Conservation (phyloP, 2,329 filamentous ascomycete species). For the Ramichloridium luteum region DNA sequence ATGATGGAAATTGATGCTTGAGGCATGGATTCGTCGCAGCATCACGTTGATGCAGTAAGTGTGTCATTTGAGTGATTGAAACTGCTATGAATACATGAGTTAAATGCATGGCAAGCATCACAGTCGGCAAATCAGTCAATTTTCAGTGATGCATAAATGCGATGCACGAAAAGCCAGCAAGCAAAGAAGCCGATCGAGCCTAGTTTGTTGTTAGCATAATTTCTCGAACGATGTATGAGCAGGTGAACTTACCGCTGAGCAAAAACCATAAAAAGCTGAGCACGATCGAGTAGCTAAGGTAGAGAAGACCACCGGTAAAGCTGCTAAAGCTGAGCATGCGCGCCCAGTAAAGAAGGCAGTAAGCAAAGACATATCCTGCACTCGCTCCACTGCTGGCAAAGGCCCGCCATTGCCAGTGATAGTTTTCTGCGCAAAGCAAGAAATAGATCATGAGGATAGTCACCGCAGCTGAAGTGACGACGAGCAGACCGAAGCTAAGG, state of each 20-base stretch:
- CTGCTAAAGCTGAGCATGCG: slow-evolving; percentile 78
- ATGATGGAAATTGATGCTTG: slow-evolving; percentile 28
- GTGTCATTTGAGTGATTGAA: no score
- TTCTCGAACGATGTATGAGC: background rate
- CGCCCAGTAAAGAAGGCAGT: slow-evolving; percentile 82
- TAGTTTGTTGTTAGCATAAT: slow-evolving; percentile 26
- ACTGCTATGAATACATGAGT: no score
- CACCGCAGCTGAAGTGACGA: slow-evolving; percentile 83
- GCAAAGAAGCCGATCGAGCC: slow-evolving; percentile 93
- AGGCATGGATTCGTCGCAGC: no score
- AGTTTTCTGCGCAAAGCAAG: slow-evolving; percentile 88
- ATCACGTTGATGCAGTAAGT: no score
- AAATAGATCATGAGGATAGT: slow-evolving; percentile 95
- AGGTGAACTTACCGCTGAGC: slow-evolving; percentile 61
- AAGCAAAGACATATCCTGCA: slow-evolving; percentile 81
- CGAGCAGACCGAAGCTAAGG: slow-evolving; percentile 94
- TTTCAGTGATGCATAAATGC: slow-evolving; percentile 96
- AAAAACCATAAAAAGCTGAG: slow-evolving; percentile 89
- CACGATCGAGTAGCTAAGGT: slow-evolving; percentile 82
- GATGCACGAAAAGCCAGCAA: slow-evolving; percentile 85
- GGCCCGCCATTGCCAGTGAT: slow-evolving; percentile 96
- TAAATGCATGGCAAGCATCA: background rate
- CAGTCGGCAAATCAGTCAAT: slow-evolving; percentile 84
- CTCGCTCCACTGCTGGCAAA: slow-evolving; percentile 87
- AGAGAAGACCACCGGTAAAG: slow-evolving; percentile 76